Base-by-base conservation (phyloP, 2,329 filamentous ascomycete species). In the Aaosphaeria arxii region DNA sequence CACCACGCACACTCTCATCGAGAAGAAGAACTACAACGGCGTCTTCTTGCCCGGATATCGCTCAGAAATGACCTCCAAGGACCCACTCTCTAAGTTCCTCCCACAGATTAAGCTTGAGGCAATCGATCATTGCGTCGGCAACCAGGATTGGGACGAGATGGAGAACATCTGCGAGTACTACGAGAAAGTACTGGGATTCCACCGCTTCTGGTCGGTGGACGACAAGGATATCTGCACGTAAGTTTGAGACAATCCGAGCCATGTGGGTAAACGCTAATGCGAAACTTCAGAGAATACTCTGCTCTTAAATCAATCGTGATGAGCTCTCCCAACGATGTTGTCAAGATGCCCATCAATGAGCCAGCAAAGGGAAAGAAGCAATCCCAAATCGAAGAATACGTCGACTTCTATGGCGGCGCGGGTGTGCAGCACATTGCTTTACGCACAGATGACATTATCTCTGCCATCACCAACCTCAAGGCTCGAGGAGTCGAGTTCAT, bases 271-370 rank as follows among this genome's bases (percentile, higher is more conserved):
- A 17, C 6, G 30, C 42, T 13, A 36, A 44, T 39, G 11, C 42
- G 33, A 36, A 36, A 9, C 33, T 36, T 7, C 35, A 56, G 54
- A 57, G 91, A 95, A 67, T 96, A 89, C 80, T 91, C 87, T 1
- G 91, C 92, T 7, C 79, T 96, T 42, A 90, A 86, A 73, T 89
- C 84, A 63, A 85, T 96, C 63, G 92, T 96, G 66, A 96, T 96
- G 91, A 83, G 88, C 39, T 89, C 86, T 4, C 84, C 85, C 51
- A 89, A 91, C 75, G 87, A 92, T 49, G 71, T 87, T 4, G 90
- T 96, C 72, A 96, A 96, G 76, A 96, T 96, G 91, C 92, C 92
- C 62, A 95, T 97, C 81, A 96, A 96, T 77, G 91, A 96, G 75
- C 92, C 92, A 1, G 92, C 92, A 0, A 77, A 82, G 1, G 92